Evolutionary conservation across 2,329 filamentous ascomycete species (phyloP), one percentile per base, ranked within the genome.

Genomic region (Trichoderma atroviride): DNA sequence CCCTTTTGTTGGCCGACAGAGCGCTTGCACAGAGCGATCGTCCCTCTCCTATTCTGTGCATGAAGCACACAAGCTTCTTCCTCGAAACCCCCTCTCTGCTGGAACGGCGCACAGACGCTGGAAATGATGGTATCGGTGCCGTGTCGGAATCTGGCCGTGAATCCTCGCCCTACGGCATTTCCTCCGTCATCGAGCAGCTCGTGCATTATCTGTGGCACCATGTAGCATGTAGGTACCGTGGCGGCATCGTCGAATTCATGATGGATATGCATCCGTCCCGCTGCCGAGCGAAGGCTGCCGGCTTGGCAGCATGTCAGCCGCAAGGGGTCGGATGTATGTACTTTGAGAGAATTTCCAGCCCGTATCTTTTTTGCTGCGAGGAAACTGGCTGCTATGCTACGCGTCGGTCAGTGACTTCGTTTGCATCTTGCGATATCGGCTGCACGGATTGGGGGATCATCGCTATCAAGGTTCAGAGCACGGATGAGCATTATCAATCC

Each of bases 231-330:
- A 58, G 47, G 11, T 58, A n/a, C 33, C 55, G 14, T 43, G 7
- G 40, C 40, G n/a, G 6, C 40, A n/a, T 43, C 40, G 40, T 35
- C 43, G 40, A 14, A 67, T n/a, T 63, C 14, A 40, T 50, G 31
- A 22, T 55, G 13, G 29, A 43, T 52, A 59, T 27, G 40, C 63
- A 59, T n/a, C 37, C 29, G 19, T 66, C 27, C 55, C 53, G 53
- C 47, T 58, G 55, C 57, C 53, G 40, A 40, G 55, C n/a, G 55
- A 59, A 16, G 22, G 63, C 29, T 67, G 55, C 63, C 63, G 63
- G 63, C 63, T 67, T 67, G 63, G 63, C 63, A 59, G 63, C 35
- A 58, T 43, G 50, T 59, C 40, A 67, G 55, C 31, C 40, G 40
- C 63, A 59, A 31, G 40, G 63, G 58, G 27, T 55, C 53, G 53